These are phyloP conservation scores for Fagopyrum homotropicum DNA, from an alignment of 148 eudicot species.

Conservation along the genomic window DNA sequence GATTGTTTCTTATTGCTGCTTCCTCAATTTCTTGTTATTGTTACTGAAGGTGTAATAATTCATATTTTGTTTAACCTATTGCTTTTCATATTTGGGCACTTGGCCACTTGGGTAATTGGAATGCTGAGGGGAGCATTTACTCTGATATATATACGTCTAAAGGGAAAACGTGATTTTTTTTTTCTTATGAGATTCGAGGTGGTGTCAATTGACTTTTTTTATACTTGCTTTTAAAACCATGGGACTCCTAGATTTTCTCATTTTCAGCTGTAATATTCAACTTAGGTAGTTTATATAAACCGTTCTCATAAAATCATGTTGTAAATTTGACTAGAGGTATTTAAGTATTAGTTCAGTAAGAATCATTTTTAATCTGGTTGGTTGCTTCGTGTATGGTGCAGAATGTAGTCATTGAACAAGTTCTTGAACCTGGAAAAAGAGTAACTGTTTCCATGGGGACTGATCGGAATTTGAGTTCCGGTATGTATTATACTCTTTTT, in stretches of 20 bases:
- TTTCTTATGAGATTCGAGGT: background rate
- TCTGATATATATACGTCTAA: background rate
- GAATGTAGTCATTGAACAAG: conserved; percentile 72
- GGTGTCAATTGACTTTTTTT: background rate
- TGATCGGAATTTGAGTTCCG: conserved; percentile 56
- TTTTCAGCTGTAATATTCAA: background rate
- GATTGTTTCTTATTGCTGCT: background rate
- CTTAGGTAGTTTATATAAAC: background rate
- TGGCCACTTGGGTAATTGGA: background rate
- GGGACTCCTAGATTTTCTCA: background rate
- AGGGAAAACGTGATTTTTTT: background rate
- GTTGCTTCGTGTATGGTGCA: conserved; percentile 31
- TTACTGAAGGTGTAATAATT: background rate
- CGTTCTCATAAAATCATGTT: background rate
- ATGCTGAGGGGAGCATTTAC: background rate
- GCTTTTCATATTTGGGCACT: background rate
- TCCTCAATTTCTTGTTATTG: background rate
- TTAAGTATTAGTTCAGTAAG: background rate
- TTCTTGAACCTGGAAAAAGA: conserved; percentile 70
- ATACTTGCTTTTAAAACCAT: background rate
- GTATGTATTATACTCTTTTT: conserved; percentile 20
- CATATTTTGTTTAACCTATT: background rate
- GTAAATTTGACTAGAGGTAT: background rate
- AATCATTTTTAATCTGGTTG: background rate
- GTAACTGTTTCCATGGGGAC: conserved; percentile 90